These are phyloP conservation scores for Salvia miltiorrhiza DNA, from an alignment of 257 asterid species.

Conservation along the genomic window DNA sequence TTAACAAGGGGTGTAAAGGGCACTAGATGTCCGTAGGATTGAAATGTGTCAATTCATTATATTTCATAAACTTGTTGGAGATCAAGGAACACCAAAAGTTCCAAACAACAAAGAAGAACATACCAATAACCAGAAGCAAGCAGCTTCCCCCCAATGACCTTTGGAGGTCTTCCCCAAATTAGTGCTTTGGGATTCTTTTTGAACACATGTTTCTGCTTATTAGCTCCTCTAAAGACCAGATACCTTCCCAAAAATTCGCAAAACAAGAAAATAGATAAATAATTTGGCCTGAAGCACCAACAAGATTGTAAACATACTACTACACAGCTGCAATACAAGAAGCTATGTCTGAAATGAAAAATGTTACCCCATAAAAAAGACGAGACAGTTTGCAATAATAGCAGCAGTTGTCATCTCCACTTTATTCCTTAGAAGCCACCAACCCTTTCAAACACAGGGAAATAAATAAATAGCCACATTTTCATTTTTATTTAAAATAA, in stretches of 20 bases:
- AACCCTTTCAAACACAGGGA: conserved; percentile 52
- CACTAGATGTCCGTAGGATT: background rate
- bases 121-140: conserved; percentile 99
- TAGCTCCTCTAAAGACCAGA: conserved; percentile 92
- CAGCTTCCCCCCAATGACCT: conserved; percentile 89
- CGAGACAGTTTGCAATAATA: conserved; percentile 75
- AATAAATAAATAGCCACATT: conserved; percentile 9
- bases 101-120: conserved; percentile 13
- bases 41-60: no score
- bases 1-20: background rate
- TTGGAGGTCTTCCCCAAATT: conserved; percentile 93
- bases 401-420: conserved; percentile 79
- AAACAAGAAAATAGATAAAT: conserved; percentile 24
- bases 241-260: conserved; percentile 55
- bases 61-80: no score
- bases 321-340: background rate
- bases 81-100: background rate
- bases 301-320: background rate
- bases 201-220: conserved; percentile 88
- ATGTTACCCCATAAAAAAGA: conserved; percentile 68
- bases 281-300: background rate
- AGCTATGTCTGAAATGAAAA: conserved; percentile 19
- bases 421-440: conserved; percentile 86
- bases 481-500: no score
- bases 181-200: conserved; percentile 83